Conservation (phyloP, 1,284 basidiomycete species). For the Trichosporon asahii region DNA sequence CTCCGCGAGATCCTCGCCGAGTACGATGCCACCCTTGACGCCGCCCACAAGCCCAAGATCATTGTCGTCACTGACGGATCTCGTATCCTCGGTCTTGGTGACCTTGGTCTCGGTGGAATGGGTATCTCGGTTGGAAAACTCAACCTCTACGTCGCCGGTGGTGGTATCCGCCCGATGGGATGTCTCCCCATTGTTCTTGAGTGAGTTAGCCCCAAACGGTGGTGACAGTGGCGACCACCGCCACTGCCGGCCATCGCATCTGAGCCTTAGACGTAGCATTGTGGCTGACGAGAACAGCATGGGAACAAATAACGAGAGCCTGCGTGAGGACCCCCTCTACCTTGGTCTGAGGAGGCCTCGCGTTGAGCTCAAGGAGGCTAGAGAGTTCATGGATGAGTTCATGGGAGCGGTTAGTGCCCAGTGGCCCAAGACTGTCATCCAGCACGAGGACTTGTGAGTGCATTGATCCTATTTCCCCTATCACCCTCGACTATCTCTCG, state of each 20-base stretch:
- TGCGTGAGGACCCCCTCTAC: constrained; percentile 84
- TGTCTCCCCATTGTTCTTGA: constrained; percentile 74
- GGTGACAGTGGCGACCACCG: not conserved
- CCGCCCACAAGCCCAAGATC: constrained; percentile 67
- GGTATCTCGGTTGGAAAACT: constrained; percentile 92
- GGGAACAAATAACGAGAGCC: constrained; percentile 80
- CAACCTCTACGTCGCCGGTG: constrained; percentile 81
- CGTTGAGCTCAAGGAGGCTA: constrained; percentile 59
- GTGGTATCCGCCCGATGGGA: constrained; percentile 75
- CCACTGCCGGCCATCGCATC: not conserved
- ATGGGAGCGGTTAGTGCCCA: constrained; percentile 71
- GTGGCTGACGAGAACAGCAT: constrained; percentile 51
- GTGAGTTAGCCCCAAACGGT: constrained; percentile 44
- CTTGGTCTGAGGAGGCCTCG: constrained; percentile 75
- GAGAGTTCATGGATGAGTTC: constrained; percentile 87
- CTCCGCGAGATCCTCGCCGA: constrained; percentile 47
- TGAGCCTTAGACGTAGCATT: not conserved
- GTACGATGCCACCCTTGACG: constrained; percentile 53
- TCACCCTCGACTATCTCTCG: not conserved
- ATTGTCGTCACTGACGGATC: constrained; percentile 88
- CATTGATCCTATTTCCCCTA: constrained; percentile 15
- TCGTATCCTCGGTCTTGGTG: constrained; percentile 87
- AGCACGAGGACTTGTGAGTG: constrained; percentile 78
- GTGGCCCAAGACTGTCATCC: constrained; percentile 77
- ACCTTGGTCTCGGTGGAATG: constrained; percentile 68